Base-by-base conservation (phyloP, 2,329 filamentous ascomycete species). In the Fonsecaea nubica region DNA sequence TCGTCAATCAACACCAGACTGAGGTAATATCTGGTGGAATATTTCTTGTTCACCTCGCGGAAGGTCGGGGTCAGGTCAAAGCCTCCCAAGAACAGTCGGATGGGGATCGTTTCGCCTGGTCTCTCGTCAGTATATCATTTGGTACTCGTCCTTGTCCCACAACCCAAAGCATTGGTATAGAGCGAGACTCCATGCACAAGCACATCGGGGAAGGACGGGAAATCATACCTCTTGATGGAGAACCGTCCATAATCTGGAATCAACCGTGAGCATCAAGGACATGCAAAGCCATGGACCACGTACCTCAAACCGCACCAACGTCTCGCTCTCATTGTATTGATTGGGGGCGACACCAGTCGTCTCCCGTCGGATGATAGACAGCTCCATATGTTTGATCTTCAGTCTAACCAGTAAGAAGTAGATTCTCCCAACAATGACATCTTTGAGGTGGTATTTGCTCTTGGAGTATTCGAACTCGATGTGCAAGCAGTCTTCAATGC, bases 381-480 rank as follows among this genome's bases (percentile, higher is more conserved):
- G 83, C 82, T 99, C 95, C 95, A 99, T 99, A 80, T 99, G 95
- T 82, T 98, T 97, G 80, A 99, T 99, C 88, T 99, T 99, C 78
- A 99, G 85, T 75, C 95, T 89, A 69, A 99, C 95, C 57, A 99
- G 86, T 72, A 99, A 82, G 82, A 99, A 99, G 83, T 99, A 99
- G 84, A 99, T 99, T 73, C 96, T 87, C 65, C 95, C 95, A 63
- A 99, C 95, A 73, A 99, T 99, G 71, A 99, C 95, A 79, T 99
- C 95, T 82, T 99, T 99, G 66, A 99, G 87, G 76, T 99, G 95
- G 81, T 99, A 99, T 82, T 98, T 98, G 79, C 90, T 95, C 85
- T 99, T 99, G 80, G 92, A 96, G 83, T 99, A 99, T 81, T 99
- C 95, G 75, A 99, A 99, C 80, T 99, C 95, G 73, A 99, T 99